Evolutionary conservation across 306 rosid species (phyloP).

Genomic region (Calophaca sinica): DNA sequence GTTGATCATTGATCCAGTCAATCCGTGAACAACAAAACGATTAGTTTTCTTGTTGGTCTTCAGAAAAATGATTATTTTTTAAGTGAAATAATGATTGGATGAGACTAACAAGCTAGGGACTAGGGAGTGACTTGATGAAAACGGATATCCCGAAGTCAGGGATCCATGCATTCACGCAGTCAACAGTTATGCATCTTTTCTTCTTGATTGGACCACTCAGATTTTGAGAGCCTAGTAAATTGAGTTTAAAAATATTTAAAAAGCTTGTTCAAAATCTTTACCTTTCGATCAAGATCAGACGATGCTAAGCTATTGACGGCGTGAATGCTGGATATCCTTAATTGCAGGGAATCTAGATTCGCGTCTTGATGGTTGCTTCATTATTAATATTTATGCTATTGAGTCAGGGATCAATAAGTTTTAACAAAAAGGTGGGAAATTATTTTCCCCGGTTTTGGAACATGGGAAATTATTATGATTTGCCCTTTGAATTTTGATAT

Average conservation of each 20-base stretch:
- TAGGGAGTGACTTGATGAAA: slow-evolving; percentile 33
- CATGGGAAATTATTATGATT: slow-evolving; percentile 5
- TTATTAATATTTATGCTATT: slow-evolving; percentile 18
- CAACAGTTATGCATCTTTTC: too few species aligned
- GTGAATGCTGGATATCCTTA: too few species aligned
- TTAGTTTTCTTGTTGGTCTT: slow-evolving; percentile 29
- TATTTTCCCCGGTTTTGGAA: slow-evolving; percentile 11
- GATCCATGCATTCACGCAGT: too few species aligned
- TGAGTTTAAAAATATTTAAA: too few species aligned
- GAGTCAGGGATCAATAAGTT: not conserved
- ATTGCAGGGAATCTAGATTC: too few species aligned
- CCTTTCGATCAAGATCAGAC: too few species aligned
- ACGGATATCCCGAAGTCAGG: too few species aligned
- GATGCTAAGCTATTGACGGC: too few species aligned
- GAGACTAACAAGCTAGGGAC: not conserved
- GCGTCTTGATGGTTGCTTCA: slow-evolving; percentile 41
- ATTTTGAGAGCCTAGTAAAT: too few species aligned
- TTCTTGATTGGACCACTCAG: too few species aligned
- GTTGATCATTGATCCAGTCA: slow-evolving; percentile 31
- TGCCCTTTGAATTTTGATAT: not conserved
- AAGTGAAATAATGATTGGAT: not conserved
- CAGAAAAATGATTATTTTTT: not conserved
- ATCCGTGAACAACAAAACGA: not conserved
- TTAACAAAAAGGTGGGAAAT: slow-evolving; percentile 22
- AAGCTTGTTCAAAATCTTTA: too few species aligned